Conservation (phyloP, 805 yeast species). For the Metschnikowia colocasiae region DNA sequence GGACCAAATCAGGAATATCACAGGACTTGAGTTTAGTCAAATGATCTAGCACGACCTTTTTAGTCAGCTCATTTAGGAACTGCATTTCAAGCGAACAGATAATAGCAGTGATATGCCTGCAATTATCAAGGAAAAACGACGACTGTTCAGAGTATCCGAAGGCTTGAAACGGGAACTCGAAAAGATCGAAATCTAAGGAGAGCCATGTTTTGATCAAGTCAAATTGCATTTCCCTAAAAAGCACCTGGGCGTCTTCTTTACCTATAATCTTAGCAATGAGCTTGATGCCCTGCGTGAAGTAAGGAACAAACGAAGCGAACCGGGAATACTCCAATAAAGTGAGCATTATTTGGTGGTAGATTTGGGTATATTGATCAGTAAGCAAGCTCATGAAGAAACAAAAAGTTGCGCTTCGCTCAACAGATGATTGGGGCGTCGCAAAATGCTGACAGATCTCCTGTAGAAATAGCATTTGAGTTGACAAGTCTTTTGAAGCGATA, state of each 20-base stretch:
- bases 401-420: conserved; percentile 39
- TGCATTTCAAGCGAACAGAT: conserved; percentile 21
- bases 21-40: conserved; percentile 16
- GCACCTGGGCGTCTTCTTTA: conserved; percentile 8
- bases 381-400: conserved; percentile 31
- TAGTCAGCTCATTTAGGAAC: background rate
- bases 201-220: conserved; percentile 45
- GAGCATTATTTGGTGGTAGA: conserved; percentile 34
- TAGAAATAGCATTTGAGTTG: conserved; percentile 27
- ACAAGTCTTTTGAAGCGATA: conserved; percentile 6
- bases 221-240: conserved; percentile 31
- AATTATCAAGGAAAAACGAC: conserved; percentile 33
- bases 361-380: conserved; percentile 26
- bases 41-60: conserved; percentile 7
- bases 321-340: conserved; percentile 41
- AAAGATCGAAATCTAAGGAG: conserved; percentile 26
- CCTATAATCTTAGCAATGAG: conserved; percentile 20
- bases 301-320: conserved; percentile 27
- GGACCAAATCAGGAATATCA: conserved; percentile 20
- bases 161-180: conserved; percentile 37
- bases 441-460: conserved; percentile 27
- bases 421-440: conserved; percentile 32
- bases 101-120: conserved; percentile 39
- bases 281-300: conserved; percentile 25
- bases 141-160: conserved; percentile 32